Evolutionary conservation across 768 basidiomycete genomes (phyloP).

Genomic region (Trametes elegans): DNA sequence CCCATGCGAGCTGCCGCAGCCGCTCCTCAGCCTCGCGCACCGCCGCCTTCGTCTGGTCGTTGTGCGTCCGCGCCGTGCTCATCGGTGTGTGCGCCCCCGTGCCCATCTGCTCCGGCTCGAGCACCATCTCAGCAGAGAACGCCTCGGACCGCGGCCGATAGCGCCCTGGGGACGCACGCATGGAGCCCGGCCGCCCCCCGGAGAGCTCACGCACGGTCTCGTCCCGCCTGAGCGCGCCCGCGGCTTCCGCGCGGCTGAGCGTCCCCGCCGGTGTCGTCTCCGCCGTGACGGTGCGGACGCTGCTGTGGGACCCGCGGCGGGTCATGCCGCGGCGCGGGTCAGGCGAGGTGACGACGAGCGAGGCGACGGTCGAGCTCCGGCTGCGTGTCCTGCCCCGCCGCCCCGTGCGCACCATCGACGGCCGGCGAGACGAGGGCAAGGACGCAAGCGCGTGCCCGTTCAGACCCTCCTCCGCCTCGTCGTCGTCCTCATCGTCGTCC

Average conservation of each 20-base stretch:
- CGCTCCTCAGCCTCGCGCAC: slow-evolving; percentile 49
- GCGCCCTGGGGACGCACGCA: slow-evolving; percentile 10
- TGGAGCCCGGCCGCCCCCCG: neutral
- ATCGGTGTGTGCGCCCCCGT: slow-evolving; percentile 1
- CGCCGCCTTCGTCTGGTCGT: slow-evolving; percentile 15
- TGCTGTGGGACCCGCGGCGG: slow-evolving; percentile 60
- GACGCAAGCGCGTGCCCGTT: slow-evolving; percentile 30
- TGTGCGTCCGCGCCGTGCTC: slow-evolving; percentile 18
- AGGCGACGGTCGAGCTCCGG: slow-evolving; percentile 67
- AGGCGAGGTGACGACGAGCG: slow-evolving; percentile 43
- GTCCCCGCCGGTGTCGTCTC: slow-evolving; percentile 37
- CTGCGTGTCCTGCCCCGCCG: slow-evolving; percentile 42
- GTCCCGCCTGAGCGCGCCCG: slow-evolving; percentile 8
- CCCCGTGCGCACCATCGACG: neutral
- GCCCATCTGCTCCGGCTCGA: neutral
- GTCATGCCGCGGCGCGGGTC: slow-evolving; percentile 27
- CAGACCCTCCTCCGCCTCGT: slow-evolving; percentile 1
- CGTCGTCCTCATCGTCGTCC: slow-evolving; percentile 18
- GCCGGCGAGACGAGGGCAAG: slow-evolving; percentile 4
- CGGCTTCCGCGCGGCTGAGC: slow-evolving; percentile 16
- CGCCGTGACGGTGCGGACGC: slow-evolving; percentile 69
- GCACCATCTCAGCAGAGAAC: slow-evolving; percentile 21
- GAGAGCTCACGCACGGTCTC: slow-evolving; percentile 23
- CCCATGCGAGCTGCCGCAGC: slow-evolving; percentile 56
- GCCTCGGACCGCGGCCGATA: slow-evolving; percentile 22